phyloP scores from a whole-genome alignment of 192 early-diverging fungal species.

The Funneliformis mosseae region DNA sequence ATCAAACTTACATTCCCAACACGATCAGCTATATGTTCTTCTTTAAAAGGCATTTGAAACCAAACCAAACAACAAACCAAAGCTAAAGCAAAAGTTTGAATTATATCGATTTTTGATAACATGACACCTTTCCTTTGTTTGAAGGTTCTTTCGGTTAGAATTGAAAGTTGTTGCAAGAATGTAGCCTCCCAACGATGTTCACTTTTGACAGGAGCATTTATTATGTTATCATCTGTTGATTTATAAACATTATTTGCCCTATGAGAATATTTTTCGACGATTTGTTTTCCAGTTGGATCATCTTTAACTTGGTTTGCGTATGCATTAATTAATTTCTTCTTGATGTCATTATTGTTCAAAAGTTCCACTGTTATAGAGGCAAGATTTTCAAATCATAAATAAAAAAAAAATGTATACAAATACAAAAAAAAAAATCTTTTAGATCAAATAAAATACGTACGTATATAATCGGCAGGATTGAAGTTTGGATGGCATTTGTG shows the following conservation, averaged over 20 bases:
- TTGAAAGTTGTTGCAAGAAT: conserved; percentile 13
- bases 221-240: neutral
- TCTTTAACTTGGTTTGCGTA: neutral
- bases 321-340: conserved; percentile 5
- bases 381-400: neutral
- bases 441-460: conserved; percentile 14
- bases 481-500: conserved; percentile 15
- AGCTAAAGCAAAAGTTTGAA: neutral
- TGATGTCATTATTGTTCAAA: neutral
- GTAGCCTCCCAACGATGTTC: conserved; percentile 24
- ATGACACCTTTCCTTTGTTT: conserved; percentile 18
- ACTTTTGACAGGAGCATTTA: neutral
- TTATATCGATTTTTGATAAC: conserved; percentile 5
- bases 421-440: neutral
- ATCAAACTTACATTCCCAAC: neutral
- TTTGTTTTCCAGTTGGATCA: conserved; percentile 11
- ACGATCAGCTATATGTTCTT: neutral
- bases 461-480: conserved; percentile 28
- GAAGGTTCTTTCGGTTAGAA: conserved; percentile 19
- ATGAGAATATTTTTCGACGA: neutral
- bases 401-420: neutral
- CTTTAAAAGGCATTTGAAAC: conserved; percentile 1
- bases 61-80: neutral
- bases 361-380: conserved; percentile 12
- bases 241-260: neutral